Base-by-base conservation (phyloP, 163 green algal species). In the Scenedesmus sp. region DNA sequence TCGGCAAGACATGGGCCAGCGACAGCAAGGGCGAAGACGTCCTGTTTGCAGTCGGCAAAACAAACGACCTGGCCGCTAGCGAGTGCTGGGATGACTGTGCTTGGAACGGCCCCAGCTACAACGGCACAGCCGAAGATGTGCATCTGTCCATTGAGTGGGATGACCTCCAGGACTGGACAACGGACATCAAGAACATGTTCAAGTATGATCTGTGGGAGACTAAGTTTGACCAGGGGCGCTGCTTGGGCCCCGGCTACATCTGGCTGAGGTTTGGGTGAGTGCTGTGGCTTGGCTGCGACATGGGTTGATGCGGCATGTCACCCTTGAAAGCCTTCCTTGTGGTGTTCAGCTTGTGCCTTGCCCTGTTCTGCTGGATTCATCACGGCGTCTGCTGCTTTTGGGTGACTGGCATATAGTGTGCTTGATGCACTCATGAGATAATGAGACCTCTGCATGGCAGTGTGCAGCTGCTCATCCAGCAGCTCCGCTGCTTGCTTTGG, bases 181-280 rank as follows among this genome's bases (percentile, higher is more conserved):
- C 68, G 20, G 89, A 92, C 43, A 30, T 92, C 68, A 89, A 86
- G 72, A 76, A 80, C 15, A 81, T 92, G 35, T 92, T 85, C 65
- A 85, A 85, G 49, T 40, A 87, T 56, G 89, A 92, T 44, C 68
- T 92, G 61, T 89, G 68, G 81, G 56, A 85, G 43, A 86, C 61
- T 0, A 30, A 78, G n/a, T 83, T 33, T 46, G 53, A 61, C 44
- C 51, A 90, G 43, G 51, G 65, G 35, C 65, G 56, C 30, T 92
- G 89, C 82, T 49, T 92, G 30, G 88, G 88, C 9, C 88, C 88
- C 42, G 88, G 88, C 16, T 92, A 92, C 88, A 89, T 92, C 18
- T 92, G 88, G 88, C 80, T 88, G 83, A 24, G 83, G n/a, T 79
- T 88, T 59, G 46, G 83, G 40, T 68, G 81, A 76, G 73, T 53